A percentile compares a stretch with the other conserved stretches of the same genome.
These are phyloP conservation scores for Filosporella fistucella DNA, from an alignment of 495 filamentous ascomycete genomes.

Conservation along the genomic window DNA sequence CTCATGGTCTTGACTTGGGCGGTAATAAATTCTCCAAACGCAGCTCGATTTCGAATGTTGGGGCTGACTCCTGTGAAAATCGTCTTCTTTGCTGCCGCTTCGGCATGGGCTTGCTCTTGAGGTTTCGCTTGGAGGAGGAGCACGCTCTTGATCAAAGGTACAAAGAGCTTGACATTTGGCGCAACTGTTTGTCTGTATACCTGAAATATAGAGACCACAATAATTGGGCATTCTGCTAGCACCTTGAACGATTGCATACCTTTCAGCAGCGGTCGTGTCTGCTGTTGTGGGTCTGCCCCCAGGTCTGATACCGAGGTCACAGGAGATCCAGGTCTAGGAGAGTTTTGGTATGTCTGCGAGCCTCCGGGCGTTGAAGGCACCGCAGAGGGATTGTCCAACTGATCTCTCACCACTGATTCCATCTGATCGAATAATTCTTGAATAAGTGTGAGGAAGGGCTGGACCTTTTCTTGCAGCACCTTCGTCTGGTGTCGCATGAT, in stretches of 20 bases:
- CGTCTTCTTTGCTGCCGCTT: conserved; percentile 66
- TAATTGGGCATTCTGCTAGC: conserved; percentile 94
- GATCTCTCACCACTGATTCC: conserved; percentile 89
- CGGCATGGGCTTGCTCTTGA: conserved; percentile 85
- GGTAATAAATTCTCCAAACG: conserved; percentile 96
- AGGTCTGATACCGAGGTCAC: conserved; percentile 74
- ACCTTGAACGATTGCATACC: conserved; percentile 99
- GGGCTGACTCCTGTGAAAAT: conserved; percentile 92
- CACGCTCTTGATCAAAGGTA: conserved; percentile 89
- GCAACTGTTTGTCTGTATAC: conserved; percentile 74
- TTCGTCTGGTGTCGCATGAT: conserved; percentile 89
- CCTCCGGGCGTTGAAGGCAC: conserved; percentile 77
- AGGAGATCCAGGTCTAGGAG: conserved; percentile 84
- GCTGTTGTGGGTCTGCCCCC: conserved; percentile 68
- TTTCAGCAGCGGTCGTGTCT: conserved; percentile 71
- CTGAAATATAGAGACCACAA: conserved; percentile 97
- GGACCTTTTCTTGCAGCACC: conserved; percentile 69
- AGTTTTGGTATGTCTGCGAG: conserved; percentile 60
- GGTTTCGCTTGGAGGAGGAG: conserved; percentile 86
- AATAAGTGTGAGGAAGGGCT: conserved; percentile 86
- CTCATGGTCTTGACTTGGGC: conserved; percentile 99
- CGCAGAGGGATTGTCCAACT: conserved; percentile 71
- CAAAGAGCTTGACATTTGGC: conserved; percentile 85
- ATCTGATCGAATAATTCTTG: conserved; percentile 93
- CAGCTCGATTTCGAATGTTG: conserved; percentile 88